Conservation (phyloP, 805 yeast species). For the Kodamaea leandrae region DNA sequence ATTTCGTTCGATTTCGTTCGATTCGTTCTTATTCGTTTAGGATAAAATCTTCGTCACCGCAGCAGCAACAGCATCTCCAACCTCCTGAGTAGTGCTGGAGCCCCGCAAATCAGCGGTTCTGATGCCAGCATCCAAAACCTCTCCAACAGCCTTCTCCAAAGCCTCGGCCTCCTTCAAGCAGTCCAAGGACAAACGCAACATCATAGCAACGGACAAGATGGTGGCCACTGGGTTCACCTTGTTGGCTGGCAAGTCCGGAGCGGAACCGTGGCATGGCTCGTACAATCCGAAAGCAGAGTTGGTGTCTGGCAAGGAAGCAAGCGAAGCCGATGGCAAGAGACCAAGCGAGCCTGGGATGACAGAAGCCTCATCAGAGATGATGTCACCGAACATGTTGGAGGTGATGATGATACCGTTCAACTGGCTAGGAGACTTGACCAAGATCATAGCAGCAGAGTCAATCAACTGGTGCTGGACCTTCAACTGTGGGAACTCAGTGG, state of each 20-base stretch:
- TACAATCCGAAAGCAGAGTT: constrained; percentile 93
- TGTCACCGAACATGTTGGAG: constrained; percentile 97
- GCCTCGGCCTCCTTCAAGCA: constrained; percentile 82
- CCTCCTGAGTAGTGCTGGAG: constrained; percentile 76
- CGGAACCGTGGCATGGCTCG: constrained; percentile 98
- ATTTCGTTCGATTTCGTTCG: not conserved
- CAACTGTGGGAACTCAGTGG: constrained; percentile 86
- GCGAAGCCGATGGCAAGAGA: constrained; percentile 90
- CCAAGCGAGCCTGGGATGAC: constrained; percentile 98
- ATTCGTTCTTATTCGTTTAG: constrained; percentile 1
- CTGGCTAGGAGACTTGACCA: constrained; percentile 85
- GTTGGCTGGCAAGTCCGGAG: constrained; percentile 86
- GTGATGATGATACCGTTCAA: constrained; percentile 92
- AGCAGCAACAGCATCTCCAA: constrained; percentile 88
- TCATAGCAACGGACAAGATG: constrained; percentile 93
- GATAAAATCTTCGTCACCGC: constrained; percentile 64
- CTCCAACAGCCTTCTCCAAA: constrained; percentile 81
- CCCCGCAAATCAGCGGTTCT: constrained; percentile 95
- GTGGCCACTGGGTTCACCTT: constrained; percentile 96
- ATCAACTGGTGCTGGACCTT: constrained; percentile 89
- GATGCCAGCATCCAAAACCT: constrained; percentile 76
- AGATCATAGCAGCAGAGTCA: constrained; percentile 98
- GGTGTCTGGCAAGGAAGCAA: constrained; percentile 95
- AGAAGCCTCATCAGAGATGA: constrained; percentile 95
- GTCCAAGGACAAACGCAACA: constrained; percentile 88